Percentiles rank a stretch among this genome's conserved stretches.
These are phyloP conservation scores for Herpetospermum pedunculosum DNA, from an alignment of 306 rosid genomes.

Conservation along the genomic window DNA sequence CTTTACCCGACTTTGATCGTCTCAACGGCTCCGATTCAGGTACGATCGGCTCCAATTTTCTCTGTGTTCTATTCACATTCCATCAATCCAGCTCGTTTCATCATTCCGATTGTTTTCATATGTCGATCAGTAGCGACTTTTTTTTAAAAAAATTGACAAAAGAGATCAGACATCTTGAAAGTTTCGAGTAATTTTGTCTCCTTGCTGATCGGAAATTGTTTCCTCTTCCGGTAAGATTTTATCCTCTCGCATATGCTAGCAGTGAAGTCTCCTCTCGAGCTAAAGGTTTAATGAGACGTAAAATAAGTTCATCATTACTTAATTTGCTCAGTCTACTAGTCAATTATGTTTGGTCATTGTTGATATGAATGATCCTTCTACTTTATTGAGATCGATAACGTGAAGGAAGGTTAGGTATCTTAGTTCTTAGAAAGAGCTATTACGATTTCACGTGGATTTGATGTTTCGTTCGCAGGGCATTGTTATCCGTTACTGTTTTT, in stretches of 20 bases:
- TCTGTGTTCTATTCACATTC: background rate
- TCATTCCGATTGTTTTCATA: background rate
- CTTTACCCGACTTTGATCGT: slow-evolving; percentile 53
- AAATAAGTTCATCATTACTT: background rate
- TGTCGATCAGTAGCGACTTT: background rate
- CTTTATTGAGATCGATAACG: too few species aligned
- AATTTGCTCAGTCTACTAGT: background rate
- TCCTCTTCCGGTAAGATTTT: background rate
- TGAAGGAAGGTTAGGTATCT: too few species aligned
- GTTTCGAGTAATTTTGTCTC: background rate
- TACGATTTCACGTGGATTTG: too few species aligned
- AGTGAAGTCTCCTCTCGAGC: background rate
- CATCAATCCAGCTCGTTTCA: background rate
- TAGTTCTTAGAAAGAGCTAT: background rate
- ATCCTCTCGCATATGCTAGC: background rate
- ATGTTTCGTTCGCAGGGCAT: background rate
- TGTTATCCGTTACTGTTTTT: background rate
- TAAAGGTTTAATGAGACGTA: background rate
- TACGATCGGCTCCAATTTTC: background rate
- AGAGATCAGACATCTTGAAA: background rate
- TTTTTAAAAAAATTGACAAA: background rate
- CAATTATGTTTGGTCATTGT: background rate
- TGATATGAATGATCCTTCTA: background rate
- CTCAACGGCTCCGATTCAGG: slow-evolving; percentile 71
- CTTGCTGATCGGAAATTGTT: background rate